Percentiles rank a stretch among this genome's conserved stretches.
Evolutionary conservation across 805 yeast species (phyloP).

Genomic region (Sporopachydermia quercuum): DNA sequence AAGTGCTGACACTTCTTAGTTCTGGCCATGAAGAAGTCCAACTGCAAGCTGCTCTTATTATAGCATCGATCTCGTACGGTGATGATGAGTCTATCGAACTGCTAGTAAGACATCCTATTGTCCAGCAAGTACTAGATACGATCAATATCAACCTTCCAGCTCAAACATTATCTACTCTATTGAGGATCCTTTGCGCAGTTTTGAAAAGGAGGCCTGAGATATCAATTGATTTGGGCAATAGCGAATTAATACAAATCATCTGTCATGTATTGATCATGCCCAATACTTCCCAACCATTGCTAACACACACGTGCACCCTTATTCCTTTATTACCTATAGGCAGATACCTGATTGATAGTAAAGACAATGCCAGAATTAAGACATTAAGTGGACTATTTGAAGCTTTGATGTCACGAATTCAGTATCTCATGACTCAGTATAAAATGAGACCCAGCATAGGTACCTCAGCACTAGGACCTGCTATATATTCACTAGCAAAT

Average conservation of each 20-base stretch:
- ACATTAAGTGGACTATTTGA: not conserved
- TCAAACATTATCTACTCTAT: not conserved
- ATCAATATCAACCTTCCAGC: not conserved
- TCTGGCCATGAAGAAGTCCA: not conserved
- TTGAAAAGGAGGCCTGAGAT: not conserved
- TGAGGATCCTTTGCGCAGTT: not conserved
- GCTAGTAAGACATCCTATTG: not conserved
- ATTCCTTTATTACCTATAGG: not conserved
- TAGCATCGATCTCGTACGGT: not conserved
- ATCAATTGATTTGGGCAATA: not conserved
- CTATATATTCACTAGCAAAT: not conserved
- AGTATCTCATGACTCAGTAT: not conserved
- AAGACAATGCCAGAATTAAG: no score
- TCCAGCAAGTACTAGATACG: not conserved
- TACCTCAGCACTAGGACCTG: not conserved
- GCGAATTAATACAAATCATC: not conserved
- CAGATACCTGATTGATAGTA: no score
- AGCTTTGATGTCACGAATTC: not conserved
- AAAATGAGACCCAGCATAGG: no score
- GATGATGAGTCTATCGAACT: not conserved
- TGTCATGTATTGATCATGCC: not conserved
- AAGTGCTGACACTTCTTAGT: slow-evolving; percentile 12
- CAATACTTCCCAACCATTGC: not conserved
- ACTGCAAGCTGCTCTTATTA: not conserved
- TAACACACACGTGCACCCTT: not conserved